phyloP scores from a whole-genome alignment of 2,329 filamentous ascomycete genomes.

The Fusarium pseudonygamai region DNA sequence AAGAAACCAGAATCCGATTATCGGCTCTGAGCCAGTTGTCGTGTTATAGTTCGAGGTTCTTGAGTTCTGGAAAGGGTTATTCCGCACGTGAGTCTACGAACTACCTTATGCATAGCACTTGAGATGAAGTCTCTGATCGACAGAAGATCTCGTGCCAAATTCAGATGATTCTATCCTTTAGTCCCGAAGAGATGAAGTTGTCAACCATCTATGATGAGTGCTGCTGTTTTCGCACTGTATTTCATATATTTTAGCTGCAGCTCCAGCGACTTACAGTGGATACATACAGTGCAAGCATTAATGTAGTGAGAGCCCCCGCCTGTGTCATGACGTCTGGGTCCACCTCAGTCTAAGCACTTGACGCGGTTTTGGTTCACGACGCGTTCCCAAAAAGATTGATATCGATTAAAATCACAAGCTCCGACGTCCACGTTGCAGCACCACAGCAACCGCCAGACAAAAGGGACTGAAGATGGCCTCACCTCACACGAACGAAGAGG shows the following conservation, averaged over 20 bases:
- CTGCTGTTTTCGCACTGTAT: neutral
- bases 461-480: conserved; percentile 44
- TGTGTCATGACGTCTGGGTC: conserved; percentile 29
- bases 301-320: neutral
- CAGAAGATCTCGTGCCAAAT: neutral
- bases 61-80: neutral
- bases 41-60: neutral
- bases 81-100: neutral
- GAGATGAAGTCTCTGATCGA: neutral
- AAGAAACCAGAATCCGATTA: too few species aligned
- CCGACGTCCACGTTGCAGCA: conserved; percentile 22
- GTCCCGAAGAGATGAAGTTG: neutral
- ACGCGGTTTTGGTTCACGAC: conserved; percentile 40
- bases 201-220: neutral
- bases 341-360: conserved; percentile 34
- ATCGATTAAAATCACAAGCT: conserved; percentile 28
- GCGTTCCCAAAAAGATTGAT: conserved; percentile 36
- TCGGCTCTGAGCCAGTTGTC: neutral
- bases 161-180: neutral
- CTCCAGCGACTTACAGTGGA: neutral
- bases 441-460: conserved; percentile 16
- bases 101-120: neutral
- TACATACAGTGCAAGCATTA: conserved; percentile 2
- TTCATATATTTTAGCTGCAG: neutral
- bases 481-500: conserved; percentile 37